These are phyloP conservation scores for Houttuynia cordata DNA, from an alignment of 164 flowering plant genomes.

Conservation along the genomic window DNA sequence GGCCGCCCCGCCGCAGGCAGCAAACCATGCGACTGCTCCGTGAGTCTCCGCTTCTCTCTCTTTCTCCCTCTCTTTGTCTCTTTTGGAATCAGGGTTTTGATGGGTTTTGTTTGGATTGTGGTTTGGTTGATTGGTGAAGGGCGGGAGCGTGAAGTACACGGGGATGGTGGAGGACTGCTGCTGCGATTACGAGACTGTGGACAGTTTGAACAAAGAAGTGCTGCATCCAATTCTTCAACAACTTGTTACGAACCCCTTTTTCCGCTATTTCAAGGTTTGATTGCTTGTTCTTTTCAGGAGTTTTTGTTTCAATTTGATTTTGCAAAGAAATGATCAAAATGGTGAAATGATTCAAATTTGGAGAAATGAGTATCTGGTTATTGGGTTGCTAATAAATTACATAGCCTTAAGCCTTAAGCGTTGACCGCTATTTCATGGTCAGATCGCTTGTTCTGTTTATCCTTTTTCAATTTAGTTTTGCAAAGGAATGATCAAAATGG, in stretches of 20 bases:
- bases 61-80: not conserved
- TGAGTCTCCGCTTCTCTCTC: not conserved
- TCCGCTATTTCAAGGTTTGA: conserved; percentile 81
- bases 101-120: not conserved
- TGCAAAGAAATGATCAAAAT: no score
- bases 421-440: no score
- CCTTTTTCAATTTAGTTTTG: no score
- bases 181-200: conserved; percentile 86
- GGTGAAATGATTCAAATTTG: no score
- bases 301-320: no score
- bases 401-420: no score
- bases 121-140: conserved; percentile 22
- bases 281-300: not conserved
- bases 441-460: no score
- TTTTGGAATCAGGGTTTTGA: not conserved
- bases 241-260: conserved; percentile 76
- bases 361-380: no score
- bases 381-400: no score
- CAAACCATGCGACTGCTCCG: conserved; percentile 14
- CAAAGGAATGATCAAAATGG: no score
- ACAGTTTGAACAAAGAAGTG: conserved; percentile 55
- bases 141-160: conserved; percentile 45
- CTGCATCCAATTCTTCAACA: conserved; percentile 77
- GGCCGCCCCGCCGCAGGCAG: not conserved
- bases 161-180: conserved; percentile 93